Evolutionary conservation across 345 rosid species (phyloP).

Genomic region (Erysimum cheiranthoides): DNA sequence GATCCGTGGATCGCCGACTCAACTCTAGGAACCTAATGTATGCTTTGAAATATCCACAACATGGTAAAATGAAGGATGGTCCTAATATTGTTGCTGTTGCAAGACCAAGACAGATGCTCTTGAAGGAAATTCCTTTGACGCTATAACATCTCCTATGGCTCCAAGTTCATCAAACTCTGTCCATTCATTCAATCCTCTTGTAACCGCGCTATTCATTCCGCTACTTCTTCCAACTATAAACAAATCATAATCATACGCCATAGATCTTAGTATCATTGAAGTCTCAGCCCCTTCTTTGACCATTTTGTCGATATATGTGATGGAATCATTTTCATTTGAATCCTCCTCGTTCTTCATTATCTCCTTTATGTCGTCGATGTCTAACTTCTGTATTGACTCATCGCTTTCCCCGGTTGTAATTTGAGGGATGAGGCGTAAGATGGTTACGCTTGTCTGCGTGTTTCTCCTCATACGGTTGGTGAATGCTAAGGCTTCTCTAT

Average conservation of each 20-base stretch:
- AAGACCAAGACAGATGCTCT: neutral
- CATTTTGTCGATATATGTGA: neutral
- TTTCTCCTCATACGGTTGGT: slow-evolving; percentile 1
- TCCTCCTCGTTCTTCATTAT: neutral
- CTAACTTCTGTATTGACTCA: neutral
- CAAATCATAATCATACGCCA: neutral
- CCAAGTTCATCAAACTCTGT: neutral
- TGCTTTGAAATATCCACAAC: neutral
- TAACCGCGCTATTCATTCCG: neutral
- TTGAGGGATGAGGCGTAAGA: neutral
- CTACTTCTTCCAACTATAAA: neutral
- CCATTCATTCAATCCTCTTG: neutral
- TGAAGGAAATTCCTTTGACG: neutral
- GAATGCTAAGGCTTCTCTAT: neutral
- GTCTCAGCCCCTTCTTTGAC: neutral
- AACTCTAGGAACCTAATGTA: neutral
- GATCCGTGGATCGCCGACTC: neutral
- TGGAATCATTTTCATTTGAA: neutral
- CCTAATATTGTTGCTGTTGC: neutral
- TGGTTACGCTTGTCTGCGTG: neutral
- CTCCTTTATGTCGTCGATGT: neutral
- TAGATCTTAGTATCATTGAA: neutral
- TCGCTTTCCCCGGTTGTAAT: neutral
- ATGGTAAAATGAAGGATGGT: neutral
- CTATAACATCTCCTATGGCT: neutral